Conservation (phyloP, 371 early-diverging fungal species). For the Haplosporangium sp. region DNA sequence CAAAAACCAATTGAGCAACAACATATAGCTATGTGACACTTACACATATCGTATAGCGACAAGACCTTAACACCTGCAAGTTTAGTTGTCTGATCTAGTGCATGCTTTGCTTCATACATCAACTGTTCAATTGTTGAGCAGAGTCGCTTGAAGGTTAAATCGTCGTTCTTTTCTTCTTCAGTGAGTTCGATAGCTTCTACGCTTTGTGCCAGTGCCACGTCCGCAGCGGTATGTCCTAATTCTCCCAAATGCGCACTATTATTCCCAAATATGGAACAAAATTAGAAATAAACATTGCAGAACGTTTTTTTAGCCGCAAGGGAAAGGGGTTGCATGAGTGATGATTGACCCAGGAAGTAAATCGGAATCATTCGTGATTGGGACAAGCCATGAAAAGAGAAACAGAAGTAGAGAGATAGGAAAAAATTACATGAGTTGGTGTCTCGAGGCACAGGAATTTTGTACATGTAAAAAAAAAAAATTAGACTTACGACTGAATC, state of each 20-base stretch:
- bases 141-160: slow-evolving; percentile 44
- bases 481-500: slow-evolving; percentile 55
- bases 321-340: background rate
- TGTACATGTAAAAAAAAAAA: background rate
- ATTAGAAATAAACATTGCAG: background rate
- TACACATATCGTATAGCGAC: slow-evolving; percentile 49
- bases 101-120: slow-evolving; percentile 42
- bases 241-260: slow-evolving; percentile 31
- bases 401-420: too few relatives aligned
- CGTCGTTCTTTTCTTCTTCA: slow-evolving; percentile 44
- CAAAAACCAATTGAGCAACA: background rate
- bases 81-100: slow-evolving; percentile 42
- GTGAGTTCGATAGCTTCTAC: slow-evolving; percentile 44
- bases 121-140: slow-evolving; percentile 44
- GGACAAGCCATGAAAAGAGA: background rate
- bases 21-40: slow-evolving; percentile 1
- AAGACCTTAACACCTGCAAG: slow-evolving; percentile 50
- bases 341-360: background rate
- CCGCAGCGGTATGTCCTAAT: slow-evolving; percentile 21
- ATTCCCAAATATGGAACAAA: background rate
- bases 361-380: background rate
- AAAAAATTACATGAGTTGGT: too few relatives aligned
- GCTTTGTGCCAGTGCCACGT: slow-evolving; percentile 39
- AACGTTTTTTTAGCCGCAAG: background rate
- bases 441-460: background rate